phyloP scores from a whole-genome alignment of 257 asterid species.

The Petunia axillaris region DNA sequence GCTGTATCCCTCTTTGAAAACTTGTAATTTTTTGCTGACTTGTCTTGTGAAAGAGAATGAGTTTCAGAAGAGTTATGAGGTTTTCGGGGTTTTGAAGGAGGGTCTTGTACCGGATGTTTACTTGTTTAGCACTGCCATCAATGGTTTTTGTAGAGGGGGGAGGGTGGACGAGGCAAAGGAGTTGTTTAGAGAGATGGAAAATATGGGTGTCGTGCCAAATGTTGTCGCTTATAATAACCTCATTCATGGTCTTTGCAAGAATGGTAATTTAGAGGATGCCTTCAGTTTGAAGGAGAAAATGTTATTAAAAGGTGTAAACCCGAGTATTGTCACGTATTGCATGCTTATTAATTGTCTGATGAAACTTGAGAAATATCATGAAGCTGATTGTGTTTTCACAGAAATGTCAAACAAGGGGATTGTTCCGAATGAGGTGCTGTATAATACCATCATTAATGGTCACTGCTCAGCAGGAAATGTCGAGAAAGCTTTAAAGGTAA shows the following conservation, averaged over 20 bases:
- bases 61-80: conserved; percentile 59
- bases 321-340: conserved; percentile 66
- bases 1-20: conserved; percentile 71
- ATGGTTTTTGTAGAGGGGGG: conserved; percentile 73
- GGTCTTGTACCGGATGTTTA: conserved; percentile 64
- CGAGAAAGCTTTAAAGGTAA: conserved; percentile 53
- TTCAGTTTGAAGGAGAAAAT: conserved; percentile 64
- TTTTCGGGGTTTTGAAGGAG: conserved; percentile 51
- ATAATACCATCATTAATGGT: conserved; percentile 76
- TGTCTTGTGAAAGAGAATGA: conserved; percentile 70
- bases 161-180: conserved; percentile 55
- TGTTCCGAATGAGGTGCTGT: conserved; percentile 63
- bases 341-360: conserved; percentile 69
- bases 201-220: conserved; percentile 61
- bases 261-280: conserved; percentile 59
- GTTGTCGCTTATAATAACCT: conserved; percentile 77
- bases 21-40: conserved; percentile 71
- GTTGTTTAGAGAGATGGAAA: conserved; percentile 67
- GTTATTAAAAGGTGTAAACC: conserved; percentile 62
- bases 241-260: conserved; percentile 69
- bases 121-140: conserved; percentile 69
- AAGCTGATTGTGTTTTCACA: conserved; percentile 59
- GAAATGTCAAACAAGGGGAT: conserved; percentile 68
- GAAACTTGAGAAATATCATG: conserved; percentile 58
- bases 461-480: conserved; percentile 68